Conservation (phyloP, 148 eudicot species). For the Chenopodium album region DNA sequence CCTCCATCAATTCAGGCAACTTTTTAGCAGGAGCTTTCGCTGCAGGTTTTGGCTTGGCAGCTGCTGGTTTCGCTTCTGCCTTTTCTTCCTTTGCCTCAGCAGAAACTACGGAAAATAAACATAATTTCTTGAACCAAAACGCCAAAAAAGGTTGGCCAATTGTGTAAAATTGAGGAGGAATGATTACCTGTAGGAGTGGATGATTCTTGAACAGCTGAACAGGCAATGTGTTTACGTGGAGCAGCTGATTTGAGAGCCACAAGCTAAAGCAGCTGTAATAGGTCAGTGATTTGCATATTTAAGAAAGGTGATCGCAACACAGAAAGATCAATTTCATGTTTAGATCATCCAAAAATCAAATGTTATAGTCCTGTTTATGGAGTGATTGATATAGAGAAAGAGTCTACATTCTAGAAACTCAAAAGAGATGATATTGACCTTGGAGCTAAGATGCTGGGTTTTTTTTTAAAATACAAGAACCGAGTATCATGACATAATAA, state of each 20-base stretch:
- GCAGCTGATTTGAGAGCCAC: constrained; percentile 36
- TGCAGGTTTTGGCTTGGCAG: constrained; percentile 64
- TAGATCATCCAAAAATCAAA: not conserved
- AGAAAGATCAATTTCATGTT: not conserved
- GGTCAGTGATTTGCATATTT: constrained; percentile 12
- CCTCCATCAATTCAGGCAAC: constrained; percentile 74
- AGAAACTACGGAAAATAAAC: constrained; percentile 5
- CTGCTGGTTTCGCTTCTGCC: constrained; percentile 40
- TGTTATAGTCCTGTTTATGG: not conserved
- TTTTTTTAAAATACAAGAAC: too few species aligned
- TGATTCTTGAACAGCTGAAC: constrained; percentile 83
- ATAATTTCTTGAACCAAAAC: not conserved
- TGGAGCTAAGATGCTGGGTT: not conserved
- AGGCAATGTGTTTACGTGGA: constrained; percentile 34
- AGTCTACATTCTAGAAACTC: not conserved
- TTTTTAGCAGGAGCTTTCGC: constrained; percentile 57
- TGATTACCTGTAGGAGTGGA: constrained; percentile 60
- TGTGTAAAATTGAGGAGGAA: not conserved
- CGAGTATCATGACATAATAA: too few species aligned
- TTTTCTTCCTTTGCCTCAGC: constrained; percentile 44
- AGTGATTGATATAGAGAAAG: not conserved
- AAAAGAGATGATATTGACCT: not conserved
- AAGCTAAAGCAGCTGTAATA: constrained; percentile 32
- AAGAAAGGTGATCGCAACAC: not conserved
- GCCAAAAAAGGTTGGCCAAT: not conserved